phyloP scores from a whole-genome alignment of 139 green algal genomes.

The Raphidocelis subcapitata region DNA sequence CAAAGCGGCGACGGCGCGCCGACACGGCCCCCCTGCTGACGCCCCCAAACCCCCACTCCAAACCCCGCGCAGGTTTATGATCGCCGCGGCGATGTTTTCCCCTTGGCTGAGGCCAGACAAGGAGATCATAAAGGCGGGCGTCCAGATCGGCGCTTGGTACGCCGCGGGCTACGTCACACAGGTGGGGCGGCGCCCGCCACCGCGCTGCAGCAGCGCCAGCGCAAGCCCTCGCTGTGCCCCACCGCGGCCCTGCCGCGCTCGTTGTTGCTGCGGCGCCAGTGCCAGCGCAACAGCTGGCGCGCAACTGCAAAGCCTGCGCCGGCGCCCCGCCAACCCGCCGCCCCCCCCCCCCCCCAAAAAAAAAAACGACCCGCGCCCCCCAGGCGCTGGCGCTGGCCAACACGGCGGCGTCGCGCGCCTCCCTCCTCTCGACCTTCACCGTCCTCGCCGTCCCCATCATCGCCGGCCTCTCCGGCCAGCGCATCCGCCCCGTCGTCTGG shows the following conservation, averaged over 20 bases:
- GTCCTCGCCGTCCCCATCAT: conserved; percentile 82
- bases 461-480: conserved; percentile 56
- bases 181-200: not conserved
- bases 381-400: conserved; percentile 64
- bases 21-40: not conserved
- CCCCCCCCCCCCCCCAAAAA: not conserved
- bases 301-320: not conserved
- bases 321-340: not conserved
- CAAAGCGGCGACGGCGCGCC: too few species aligned
- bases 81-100: conserved; percentile 34
- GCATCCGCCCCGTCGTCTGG: conserved; percentile 66
- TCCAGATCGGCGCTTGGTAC: conserved; percentile 36
- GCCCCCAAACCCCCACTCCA: conserved; percentile 18
- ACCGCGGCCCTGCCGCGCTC: too few species aligned
- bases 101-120: conserved; percentile 19
- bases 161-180: conserved; percentile 6
- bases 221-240: too few species aligned
- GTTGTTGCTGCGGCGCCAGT: not conserved
- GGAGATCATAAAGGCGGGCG: conserved; percentile 18
- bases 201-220: too few species aligned
- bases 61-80: conserved; percentile 29
- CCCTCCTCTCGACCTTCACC: conserved; percentile 82
- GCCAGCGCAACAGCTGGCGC: not conserved
- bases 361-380: conserved; percentile 50
- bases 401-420: conserved; percentile 67